phyloP scores from a whole-genome alignment of 129 eudicot genomes.

The Tagetes patula region DNA sequence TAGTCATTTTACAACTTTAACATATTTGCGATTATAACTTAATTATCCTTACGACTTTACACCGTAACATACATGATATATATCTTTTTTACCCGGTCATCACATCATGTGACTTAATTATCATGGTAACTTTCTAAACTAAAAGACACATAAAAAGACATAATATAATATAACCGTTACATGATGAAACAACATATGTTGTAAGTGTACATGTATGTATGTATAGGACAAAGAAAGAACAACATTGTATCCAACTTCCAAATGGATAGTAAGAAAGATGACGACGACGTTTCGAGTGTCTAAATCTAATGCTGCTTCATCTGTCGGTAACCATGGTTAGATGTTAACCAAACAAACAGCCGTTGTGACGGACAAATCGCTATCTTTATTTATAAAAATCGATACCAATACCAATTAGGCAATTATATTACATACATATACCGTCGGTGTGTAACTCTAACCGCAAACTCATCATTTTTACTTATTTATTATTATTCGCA shows the following conservation, averaged over 20 bases:
- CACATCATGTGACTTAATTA: too few species aligned
- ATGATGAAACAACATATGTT: background rate
- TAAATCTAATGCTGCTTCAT: background rate
- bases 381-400: background rate
- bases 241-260: background rate
- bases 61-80: too few species aligned
- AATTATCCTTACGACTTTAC: too few species aligned
- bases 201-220: too few species aligned
- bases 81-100: too few species aligned
- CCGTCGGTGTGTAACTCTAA: constrained; percentile 45
- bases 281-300: background rate
- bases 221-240: background rate
- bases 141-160: background rate
- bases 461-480: constrained; percentile 32
- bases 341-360: constrained; percentile 2
- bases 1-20: too few species aligned
- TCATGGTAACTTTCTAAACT: background rate
- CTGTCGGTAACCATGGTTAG: constrained; percentile 24
- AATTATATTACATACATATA: background rate
- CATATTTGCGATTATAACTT: too few species aligned
- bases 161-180: background rate
- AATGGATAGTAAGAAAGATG: background rate
- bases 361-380: constrained; percentile 21
- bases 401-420: too few species aligned
- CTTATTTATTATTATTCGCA: background rate